Evolutionary conservation across 495 filamentous ascomycete species (phyloP).

Genomic region (Penicillium pulvis): DNA sequence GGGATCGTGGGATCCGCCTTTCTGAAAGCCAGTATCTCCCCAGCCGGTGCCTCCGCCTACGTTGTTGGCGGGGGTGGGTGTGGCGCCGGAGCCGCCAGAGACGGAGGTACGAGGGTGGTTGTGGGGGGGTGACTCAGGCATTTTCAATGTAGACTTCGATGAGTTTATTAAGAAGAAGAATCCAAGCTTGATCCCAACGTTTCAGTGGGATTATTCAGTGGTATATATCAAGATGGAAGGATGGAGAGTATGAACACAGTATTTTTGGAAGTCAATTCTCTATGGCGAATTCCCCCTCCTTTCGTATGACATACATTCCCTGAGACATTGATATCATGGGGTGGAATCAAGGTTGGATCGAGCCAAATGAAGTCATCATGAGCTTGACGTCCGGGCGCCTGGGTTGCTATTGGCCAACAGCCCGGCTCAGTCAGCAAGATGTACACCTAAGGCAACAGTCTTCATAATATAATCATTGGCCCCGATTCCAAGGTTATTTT

Average conservation of each 20-base stretch:
- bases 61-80: slow-evolving; percentile 41
- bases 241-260: neutral
- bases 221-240: neutral
- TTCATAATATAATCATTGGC: no score
- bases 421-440: neutral
- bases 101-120: slow-evolving; percentile 23
- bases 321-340: neutral
- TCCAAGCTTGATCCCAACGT: neutral
- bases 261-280: neutral
- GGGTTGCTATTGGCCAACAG: neutral
- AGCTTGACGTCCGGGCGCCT: neutral
- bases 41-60: slow-evolving; percentile 20
- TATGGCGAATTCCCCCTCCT: neutral
- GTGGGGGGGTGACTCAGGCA: slow-evolving; percentile 16
- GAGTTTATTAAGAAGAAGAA: neutral
- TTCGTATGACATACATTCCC: neutral
- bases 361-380: slow-evolving; percentile 13
- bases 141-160: slow-evolving; percentile 2
- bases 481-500: neutral
- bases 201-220: neutral
- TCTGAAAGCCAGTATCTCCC: slow-evolving; percentile 25
- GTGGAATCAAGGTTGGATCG: neutral
- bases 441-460: neutral
- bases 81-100: slow-evolving; percentile 30
- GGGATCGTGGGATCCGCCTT: slow-evolving; percentile 21